These are phyloP conservation scores for Reticulascus tulasneorum DNA, from an alignment of 2,329 filamentous ascomycete species.

Conservation along the genomic window DNA sequence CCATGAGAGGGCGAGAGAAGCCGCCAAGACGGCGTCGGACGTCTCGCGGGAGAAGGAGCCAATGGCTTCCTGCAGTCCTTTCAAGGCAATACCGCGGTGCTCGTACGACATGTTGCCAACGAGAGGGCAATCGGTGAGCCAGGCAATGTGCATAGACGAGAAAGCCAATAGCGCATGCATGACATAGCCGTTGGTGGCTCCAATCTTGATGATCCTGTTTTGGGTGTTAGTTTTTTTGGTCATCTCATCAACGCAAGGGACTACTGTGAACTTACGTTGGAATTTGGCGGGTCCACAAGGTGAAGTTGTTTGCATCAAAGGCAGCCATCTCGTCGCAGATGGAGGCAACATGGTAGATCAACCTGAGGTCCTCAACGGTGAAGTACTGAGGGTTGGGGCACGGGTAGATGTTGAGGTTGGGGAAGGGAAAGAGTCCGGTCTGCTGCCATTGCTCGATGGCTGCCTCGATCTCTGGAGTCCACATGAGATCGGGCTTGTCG, in stretches of 20 bases:
- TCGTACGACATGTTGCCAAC: constrained; percentile 87
- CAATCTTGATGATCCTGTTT: constrained; percentile 73
- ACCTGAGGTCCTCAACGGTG: constrained; percentile 72
- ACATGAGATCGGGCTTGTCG: constrained; percentile 68
- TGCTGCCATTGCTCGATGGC: constrained; percentile 79
- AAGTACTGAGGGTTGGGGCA: constrained; percentile 69
- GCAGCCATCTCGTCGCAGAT: constrained; percentile 79
- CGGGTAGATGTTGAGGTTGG: constrained; percentile 72
- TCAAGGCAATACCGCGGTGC: constrained; percentile 80
- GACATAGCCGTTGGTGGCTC: constrained; percentile 77
- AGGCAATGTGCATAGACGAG: constrained; percentile 91
- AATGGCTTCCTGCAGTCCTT: constrained; percentile 84
- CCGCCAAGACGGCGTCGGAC: constrained; percentile 86
- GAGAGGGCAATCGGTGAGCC: constrained; percentile 78
- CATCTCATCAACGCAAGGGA: constrained; percentile 14
- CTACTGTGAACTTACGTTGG: constrained; percentile 65
- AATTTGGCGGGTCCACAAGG: constrained; percentile 88
- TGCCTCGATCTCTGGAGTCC: constrained; percentile 80
- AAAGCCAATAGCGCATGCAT: constrained; percentile 92
- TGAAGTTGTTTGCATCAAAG: constrained; percentile 76
- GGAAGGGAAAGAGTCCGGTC: constrained; percentile 82
- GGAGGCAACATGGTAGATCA: constrained; percentile 87
- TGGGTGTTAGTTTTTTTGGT: constrained; percentile 12
- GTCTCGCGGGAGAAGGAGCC: constrained; percentile 78
- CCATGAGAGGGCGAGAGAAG: constrained; percentile 90